A percentile compares a stretch with the other conserved stretches of the same genome.
phyloP scores from a whole-genome alignment of 2,329 filamentous ascomycete species.

The Aspergillus puulaauensis region DNA sequence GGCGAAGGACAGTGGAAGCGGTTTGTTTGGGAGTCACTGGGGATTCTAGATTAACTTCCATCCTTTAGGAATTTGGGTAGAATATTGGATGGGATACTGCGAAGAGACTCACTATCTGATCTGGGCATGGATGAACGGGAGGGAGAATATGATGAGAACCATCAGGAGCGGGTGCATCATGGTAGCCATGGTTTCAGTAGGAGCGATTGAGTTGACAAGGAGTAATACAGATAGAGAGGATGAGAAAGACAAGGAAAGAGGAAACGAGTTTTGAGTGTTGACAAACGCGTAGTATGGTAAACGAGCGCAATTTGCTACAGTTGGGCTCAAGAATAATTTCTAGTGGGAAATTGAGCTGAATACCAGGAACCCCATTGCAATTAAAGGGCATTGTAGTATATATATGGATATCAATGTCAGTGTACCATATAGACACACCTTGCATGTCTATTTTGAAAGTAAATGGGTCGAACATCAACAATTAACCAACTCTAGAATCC shows the following conservation, averaged over 20 bases:
- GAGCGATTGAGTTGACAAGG: not conserved
- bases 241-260: not conserved
- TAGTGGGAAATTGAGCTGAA: not conserved
- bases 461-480: not conserved
- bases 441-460: not conserved
- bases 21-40: slow-evolving; percentile 18
- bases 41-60: not conserved
- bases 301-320: not conserved
- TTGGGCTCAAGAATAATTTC: not conserved
- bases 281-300: not conserved
- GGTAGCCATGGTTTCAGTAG: not conserved
- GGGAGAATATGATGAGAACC: not conserved
- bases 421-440: not conserved
- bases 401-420: not conserved
- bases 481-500: slow-evolving; percentile 1
- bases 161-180: not conserved
- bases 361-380: not conserved
- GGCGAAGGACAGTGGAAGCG: slow-evolving; percentile 19
- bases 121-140: slow-evolving; percentile 6
- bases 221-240: not conserved
- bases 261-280: not conserved
- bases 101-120: slow-evolving; percentile 12
- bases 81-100: not conserved
- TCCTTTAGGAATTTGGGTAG: not conserved
- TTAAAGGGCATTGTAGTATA: not conserved